Conservation (phyloP, 345 rosid genomes). For the Cardamine occulta region DNA sequence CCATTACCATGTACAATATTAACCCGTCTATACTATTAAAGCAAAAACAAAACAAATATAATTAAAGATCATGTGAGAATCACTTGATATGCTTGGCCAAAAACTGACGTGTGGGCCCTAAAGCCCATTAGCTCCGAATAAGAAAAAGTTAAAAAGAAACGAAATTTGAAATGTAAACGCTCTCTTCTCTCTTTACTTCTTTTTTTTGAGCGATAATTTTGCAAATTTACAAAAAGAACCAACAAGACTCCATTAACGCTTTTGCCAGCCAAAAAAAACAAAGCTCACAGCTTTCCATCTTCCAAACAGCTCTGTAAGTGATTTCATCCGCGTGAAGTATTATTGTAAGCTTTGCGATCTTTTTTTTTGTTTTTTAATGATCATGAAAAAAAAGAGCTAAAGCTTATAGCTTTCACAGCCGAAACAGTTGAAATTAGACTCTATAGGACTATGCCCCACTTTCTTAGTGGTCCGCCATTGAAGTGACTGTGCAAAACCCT, state of each 20-base stretch:
- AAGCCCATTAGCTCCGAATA: constrained; percentile 42
- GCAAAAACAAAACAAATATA: not conserved
- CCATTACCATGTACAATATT: not conserved
- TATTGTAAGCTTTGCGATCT: constrained; percentile 17
- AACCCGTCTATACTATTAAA: not conserved
- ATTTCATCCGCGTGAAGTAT: constrained; percentile 27
- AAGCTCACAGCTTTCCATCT: constrained; percentile 39
- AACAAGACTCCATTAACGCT: constrained; percentile 40
- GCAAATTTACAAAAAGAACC: constrained; percentile 30
- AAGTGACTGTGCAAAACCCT: constrained; percentile 44
- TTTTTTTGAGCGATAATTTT: not conserved
- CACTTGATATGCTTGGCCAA: too few relatives aligned
- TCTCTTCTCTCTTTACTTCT: not conserved
- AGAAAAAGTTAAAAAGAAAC: not conserved
- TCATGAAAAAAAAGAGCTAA: constrained; percentile 13
- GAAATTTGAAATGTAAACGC: constrained; percentile 28
- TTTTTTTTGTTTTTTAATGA: not conserved
- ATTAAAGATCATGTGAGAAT: constrained; percentile 25
- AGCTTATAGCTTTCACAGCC: constrained; percentile 40
- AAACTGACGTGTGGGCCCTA: constrained; percentile 37
- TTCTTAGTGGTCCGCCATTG: constrained; percentile 46
- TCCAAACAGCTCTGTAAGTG: constrained; percentile 34
- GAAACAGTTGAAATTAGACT: constrained; percentile 41
- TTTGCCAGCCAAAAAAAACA: constrained; percentile 31
- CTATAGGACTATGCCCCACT: constrained; percentile 40